Conservation (phyloP, 2,329 filamentous ascomycete species). For the Lasiodiplodia theobromae region DNA sequence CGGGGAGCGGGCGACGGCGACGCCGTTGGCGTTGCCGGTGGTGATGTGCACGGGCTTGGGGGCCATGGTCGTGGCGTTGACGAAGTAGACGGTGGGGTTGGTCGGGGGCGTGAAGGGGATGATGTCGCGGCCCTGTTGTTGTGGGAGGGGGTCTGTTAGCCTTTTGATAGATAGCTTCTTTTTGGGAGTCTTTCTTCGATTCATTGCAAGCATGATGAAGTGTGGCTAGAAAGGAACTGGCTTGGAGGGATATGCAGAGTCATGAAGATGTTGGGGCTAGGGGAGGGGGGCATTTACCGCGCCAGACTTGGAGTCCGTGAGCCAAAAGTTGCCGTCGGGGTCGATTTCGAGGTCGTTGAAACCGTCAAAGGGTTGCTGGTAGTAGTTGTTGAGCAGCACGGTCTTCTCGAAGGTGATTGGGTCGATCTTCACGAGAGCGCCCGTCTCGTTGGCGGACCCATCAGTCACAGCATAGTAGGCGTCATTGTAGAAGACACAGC, state of each 20-base stretch:
- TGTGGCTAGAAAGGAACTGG: not conserved
- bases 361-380: slow-evolving; percentile 31
- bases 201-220: not conserved
- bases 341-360: slow-evolving; percentile 34
- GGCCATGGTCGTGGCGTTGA: slow-evolving; percentile 32
- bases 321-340: slow-evolving; percentile 32
- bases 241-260: not conserved
- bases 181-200: not conserved
- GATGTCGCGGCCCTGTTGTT: slow-evolving; percentile 29
- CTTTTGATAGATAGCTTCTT: not conserved
- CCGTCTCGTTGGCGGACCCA: slow-evolving; percentile 29
- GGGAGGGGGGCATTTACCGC: slow-evolving; percentile 15
- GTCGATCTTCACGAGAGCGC: slow-evolving; percentile 30
- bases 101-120: slow-evolving; percentile 25
- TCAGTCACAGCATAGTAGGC: slow-evolving; percentile 32
- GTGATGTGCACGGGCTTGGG: slow-evolving; percentile 32
- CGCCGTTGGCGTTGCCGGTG: slow-evolving; percentile 32
- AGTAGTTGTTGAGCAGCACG: slow-evolving; percentile 32
- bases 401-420: slow-evolving; percentile 28
- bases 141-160: not conserved
- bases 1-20: slow-evolving; percentile 22
- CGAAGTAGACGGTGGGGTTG: slow-evolving; percentile 29
- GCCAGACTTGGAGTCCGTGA: slow-evolving; percentile 33
- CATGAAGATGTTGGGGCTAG: not conserved
- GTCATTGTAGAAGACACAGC: slow-evolving; percentile 30